Percentiles rank a stretch among this genome's conserved stretches.
Evolutionary conservation across 2,329 filamentous ascomycete genomes (phyloP).

Genomic region (Aspergillus sp.): DNA sequence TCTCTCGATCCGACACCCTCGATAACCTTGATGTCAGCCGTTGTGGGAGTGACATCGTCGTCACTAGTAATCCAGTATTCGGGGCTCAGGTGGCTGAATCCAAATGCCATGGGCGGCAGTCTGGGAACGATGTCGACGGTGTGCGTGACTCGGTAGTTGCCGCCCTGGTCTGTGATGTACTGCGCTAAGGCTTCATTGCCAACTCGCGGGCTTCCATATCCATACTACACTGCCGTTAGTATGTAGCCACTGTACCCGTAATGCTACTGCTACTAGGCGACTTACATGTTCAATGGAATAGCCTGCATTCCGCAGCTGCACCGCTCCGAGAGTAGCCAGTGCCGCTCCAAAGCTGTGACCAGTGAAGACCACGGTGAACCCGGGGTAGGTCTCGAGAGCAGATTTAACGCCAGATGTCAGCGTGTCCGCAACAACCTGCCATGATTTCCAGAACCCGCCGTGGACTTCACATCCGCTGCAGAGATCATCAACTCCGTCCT

Average conservation of each 20-base stretch:
- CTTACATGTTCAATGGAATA: constrained; percentile 45
- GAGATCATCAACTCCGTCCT: constrained; percentile 33
- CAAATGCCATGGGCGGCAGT: constrained; percentile 32
- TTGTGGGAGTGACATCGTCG: constrained; percentile 27
- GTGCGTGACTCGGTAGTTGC: constrained; percentile 40
- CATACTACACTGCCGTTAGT: constrained; percentile 33
- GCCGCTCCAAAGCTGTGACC: constrained; percentile 55
- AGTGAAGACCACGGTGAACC: constrained; percentile 46
- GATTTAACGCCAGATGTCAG: constrained; percentile 40
- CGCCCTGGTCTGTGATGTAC: constrained; percentile 38
- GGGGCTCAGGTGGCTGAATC: constrained; percentile 38
- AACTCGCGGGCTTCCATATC: constrained; percentile 44
- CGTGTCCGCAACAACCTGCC: constrained; percentile 37
- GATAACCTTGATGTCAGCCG: constrained; percentile 32
- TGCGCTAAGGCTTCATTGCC: constrained; percentile 39
- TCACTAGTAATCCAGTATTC: constrained; percentile 43
- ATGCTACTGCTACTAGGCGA: background rate
- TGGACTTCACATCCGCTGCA: constrained; percentile 47
- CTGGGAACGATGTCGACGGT: constrained; percentile 40
- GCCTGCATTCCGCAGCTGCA: constrained; percentile 44
- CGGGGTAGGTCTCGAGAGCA: constrained; percentile 32
- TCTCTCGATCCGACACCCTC: constrained; percentile 29
- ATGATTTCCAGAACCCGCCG: constrained; percentile 50
- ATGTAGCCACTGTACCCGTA: background rate
- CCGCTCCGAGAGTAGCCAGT: constrained; percentile 49